A percentile compares a stretch with the other conserved stretches of the same genome.
Conservation (phyloP, 2,329 filamentous ascomycete species). For the Didymellaceae sp. region DNA sequence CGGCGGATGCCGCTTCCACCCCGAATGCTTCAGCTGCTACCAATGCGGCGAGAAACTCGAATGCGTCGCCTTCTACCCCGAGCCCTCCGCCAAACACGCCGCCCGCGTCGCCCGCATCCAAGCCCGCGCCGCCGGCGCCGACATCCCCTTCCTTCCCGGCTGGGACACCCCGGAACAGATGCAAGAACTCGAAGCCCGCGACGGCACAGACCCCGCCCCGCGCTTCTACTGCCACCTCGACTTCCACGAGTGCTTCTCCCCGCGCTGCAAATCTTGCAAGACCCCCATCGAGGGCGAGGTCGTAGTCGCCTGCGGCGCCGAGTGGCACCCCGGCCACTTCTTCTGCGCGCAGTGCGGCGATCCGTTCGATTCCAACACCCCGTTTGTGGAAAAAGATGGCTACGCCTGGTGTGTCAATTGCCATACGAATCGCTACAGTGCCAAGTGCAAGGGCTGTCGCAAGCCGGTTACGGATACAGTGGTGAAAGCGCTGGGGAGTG, state of each 20-base stretch:
- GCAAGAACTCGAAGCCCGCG: slow-evolving; percentile 60
- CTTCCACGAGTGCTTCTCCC: slow-evolving; percentile 93
- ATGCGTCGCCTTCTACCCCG: slow-evolving; percentile 94
- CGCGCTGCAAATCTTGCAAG: slow-evolving; percentile 92
- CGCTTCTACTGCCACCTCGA: slow-evolving; percentile 98
- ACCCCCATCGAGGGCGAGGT: slow-evolving; percentile 97
- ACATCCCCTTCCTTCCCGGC: slow-evolving; percentile 54
- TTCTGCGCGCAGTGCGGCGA: slow-evolving; percentile 99
- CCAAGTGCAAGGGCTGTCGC: slow-evolving; percentile 86
- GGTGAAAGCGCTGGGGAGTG: slow-evolving; percentile 83
- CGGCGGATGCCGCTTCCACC: slow-evolving; percentile 84
- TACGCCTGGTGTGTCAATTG: slow-evolving; percentile 97
- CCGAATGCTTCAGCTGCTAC: slow-evolving; percentile 89
- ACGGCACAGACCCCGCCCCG: slow-evolving; percentile 68
- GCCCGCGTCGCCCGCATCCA: slow-evolving; percentile 77
- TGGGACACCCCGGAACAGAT: slow-evolving; percentile 64
- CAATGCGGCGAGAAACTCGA: slow-evolving; percentile 87
- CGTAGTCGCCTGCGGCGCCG: slow-evolving; percentile 88
- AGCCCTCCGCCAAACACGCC: slow-evolving; percentile 74
- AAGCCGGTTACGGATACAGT: slow-evolving; percentile 88
- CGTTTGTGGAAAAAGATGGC: slow-evolving; percentile 96
- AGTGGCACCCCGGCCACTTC: slow-evolving; percentile 98
- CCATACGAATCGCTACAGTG: slow-evolving; percentile 87
- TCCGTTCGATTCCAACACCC: slow-evolving; percentile 67
- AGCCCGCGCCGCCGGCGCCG: slow-evolving; percentile 60